Evolutionary conservation across 768 basidiomycete species (phyloP).

Genomic region (Leccinum incarnatum): DNA sequence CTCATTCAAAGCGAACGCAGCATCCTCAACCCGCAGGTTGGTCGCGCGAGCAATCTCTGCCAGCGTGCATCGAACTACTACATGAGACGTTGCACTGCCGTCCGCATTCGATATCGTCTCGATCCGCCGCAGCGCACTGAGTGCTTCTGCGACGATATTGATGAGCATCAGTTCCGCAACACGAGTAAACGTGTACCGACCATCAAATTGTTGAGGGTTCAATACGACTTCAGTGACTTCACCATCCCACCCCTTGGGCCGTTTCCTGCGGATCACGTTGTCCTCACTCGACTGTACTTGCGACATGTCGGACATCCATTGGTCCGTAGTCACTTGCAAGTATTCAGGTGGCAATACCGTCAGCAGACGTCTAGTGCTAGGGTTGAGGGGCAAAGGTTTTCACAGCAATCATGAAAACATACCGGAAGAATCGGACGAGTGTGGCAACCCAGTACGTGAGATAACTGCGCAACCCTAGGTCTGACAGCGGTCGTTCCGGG

Average conservation of each 20-base stretch:
- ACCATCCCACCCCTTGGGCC: slow-evolving; percentile 74
- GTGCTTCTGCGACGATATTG: slow-evolving; percentile 41
- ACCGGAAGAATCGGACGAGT: slow-evolving; percentile 83
- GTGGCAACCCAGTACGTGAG: slow-evolving; percentile 85
- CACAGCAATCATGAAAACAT: slow-evolving; percentile 6
- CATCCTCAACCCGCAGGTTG: slow-evolving; percentile 80
- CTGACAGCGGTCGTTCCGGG: slow-evolving; percentile 93
- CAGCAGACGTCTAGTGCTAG: slow-evolving; percentile 46
- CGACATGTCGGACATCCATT: slow-evolving; percentile 42
- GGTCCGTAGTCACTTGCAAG: slow-evolving; percentile 42
- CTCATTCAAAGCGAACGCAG: slow-evolving; percentile 85
- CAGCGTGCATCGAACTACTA: slow-evolving; percentile 69
- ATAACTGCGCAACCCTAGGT: slow-evolving; percentile 89
- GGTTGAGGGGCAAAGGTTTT: neutral
- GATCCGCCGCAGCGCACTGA: slow-evolving; percentile 53
- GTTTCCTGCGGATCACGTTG: slow-evolving; percentile 39
- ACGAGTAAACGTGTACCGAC: slow-evolving; percentile 29
- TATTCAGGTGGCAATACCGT: slow-evolving; percentile 58
- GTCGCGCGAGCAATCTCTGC: slow-evolving; percentile 75
- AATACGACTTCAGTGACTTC: slow-evolving; percentile 46
- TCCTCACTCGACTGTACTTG: slow-evolving; percentile 34
- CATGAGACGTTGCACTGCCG: slow-evolving; percentile 69
- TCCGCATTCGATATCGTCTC: slow-evolving; percentile 58
- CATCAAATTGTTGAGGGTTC: slow-evolving; percentile 39
- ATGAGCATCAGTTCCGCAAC: neutral